A percentile compares a stretch with the other conserved stretches of the same genome.
Conservation (phyloP, 345 rosid species). For the Stellera chamaejasme region DNA sequence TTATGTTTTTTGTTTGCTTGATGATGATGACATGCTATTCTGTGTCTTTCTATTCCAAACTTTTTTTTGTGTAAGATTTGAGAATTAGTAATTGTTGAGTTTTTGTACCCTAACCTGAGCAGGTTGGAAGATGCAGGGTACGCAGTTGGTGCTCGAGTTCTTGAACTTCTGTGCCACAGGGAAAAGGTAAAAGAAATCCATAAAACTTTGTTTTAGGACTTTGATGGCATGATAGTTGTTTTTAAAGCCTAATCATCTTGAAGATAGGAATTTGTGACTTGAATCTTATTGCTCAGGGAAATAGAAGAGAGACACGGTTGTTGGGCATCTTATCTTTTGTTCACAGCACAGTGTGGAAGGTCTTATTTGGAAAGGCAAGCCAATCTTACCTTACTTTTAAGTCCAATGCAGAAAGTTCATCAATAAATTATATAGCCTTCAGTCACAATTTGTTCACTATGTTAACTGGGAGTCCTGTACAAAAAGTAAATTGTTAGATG, state of each 20-base stretch:
- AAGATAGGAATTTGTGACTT: too few relatives aligned
- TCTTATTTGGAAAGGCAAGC: slow-evolving; percentile 81
- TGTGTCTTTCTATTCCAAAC: not conserved
- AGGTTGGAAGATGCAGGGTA: slow-evolving; percentile 98
- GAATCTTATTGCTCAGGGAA: slow-evolving; percentile 47
- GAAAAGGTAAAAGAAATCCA: slow-evolving; percentile 45
- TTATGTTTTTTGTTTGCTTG: not conserved
- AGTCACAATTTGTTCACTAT: too few relatives aligned
- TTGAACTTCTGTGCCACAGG: slow-evolving; percentile 86
- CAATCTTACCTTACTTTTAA: not conserved
- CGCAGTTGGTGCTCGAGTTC: slow-evolving; percentile 82
- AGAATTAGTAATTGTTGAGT: not conserved
- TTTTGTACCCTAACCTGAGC: slow-evolving; percentile 9
- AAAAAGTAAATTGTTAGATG: not conserved
- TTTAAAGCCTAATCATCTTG: not conserved
- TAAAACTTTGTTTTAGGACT: slow-evolving; percentile 1
- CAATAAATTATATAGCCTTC: too few relatives aligned
- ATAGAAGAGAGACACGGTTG: slow-evolving; percentile 90
- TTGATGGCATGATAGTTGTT: not conserved
- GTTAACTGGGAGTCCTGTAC: not conserved
- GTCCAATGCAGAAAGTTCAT: too few relatives aligned
- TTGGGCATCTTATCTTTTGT: slow-evolving; percentile 89
- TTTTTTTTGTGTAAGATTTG: not conserved
- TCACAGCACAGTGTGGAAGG: slow-evolving; percentile 98
- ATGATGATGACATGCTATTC: not conserved